These are phyloP conservation scores for Scedosporium aurantiacum DNA, from an alignment of 2,329 filamentous ascomycete genomes.

Conservation along the genomic window DNA sequence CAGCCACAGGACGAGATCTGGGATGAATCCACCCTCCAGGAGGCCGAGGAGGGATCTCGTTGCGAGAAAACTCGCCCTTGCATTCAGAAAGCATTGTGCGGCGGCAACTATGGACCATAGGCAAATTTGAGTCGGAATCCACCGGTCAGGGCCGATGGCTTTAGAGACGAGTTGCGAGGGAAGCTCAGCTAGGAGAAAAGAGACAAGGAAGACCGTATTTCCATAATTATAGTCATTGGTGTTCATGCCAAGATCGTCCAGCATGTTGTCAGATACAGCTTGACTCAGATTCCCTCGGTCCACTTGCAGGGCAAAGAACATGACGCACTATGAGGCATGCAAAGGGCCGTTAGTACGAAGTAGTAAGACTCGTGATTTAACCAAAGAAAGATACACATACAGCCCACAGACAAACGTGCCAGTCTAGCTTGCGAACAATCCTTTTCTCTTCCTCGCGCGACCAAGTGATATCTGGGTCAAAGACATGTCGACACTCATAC, in stretches of 20 bases:
- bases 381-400: not conserved
- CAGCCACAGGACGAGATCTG: conserved; percentile 23
- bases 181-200: conserved; percentile 46
- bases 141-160: conserved; percentile 25
- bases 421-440: conserved; percentile 30
- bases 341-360: too few species aligned
- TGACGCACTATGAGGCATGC: conserved; percentile 25
- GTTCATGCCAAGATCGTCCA: conserved; percentile 27
- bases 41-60: conserved; percentile 30
- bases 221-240: conserved; percentile 40
- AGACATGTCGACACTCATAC: conserved; percentile 53
- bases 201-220: conserved; percentile 41
- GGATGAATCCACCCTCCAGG: conserved; percentile 50
- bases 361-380: too few species aligned
- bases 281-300: conserved; percentile 25
- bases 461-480: conserved; percentile 34
- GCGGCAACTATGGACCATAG: conserved; percentile 12
- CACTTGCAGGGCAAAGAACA: conserved; percentile 40
- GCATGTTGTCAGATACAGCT: conserved; percentile 24
- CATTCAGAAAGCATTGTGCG: conserved; percentile 16
- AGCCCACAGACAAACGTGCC: conserved; percentile 1
- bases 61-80: conserved; percentile 19
- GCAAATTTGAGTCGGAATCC: conserved; percentile 17
- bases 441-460: conserved; percentile 34
- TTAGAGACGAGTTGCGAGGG: conserved; percentile 52